Percentiles rank a stretch among this genome's conserved stretches.
These are phyloP conservation scores for Diaporthe australafricana DNA, from an alignment of 2,329 filamentous ascomycete genomes.

Conservation along the genomic window DNA sequence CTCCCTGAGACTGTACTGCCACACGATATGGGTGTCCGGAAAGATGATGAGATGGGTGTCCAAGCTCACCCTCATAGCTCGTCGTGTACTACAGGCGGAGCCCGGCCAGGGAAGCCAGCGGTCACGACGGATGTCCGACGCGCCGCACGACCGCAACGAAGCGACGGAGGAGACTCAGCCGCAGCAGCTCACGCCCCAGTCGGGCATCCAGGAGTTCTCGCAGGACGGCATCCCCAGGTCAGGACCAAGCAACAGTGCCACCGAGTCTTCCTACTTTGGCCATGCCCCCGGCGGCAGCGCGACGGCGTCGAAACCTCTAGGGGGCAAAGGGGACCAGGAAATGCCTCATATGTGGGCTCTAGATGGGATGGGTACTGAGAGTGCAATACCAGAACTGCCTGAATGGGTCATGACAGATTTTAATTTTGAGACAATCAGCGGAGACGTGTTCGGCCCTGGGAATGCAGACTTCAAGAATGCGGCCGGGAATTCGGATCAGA, in stretches of 20 bases:
- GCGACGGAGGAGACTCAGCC: background rate
- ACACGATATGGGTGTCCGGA: slow-evolving; percentile 32
- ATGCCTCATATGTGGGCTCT: background rate
- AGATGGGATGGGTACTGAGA: background rate
- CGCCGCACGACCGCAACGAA: background rate
- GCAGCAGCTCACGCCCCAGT: background rate
- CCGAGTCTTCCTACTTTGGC: background rate
- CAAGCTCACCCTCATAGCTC: slow-evolving; percentile 22
- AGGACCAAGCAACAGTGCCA: too few species aligned
- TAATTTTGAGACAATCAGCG: slow-evolving; percentile 31
- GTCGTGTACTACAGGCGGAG: background rate
- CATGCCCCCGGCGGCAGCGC: background rate
- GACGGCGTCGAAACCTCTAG: background rate
- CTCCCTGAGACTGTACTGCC: slow-evolving; percentile 32
- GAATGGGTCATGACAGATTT: slow-evolving; percentile 34
- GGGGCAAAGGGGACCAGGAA: background rate
- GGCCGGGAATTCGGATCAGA: background rate
- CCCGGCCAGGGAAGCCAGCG: background rate
- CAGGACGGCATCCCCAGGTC: background rate
- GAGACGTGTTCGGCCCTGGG: background rate
- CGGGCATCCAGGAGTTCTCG: background rate
- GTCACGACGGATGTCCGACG: background rate
- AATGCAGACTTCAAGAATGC: background rate
- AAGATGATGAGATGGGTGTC: slow-evolving; percentile 36
- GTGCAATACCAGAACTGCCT: background rate